Evolutionary conservation across 352 stramenopile genomes (phyloP), one percentile per base, ranked within the genome.

Genomic region (Phytophthora lateralis): DNA sequence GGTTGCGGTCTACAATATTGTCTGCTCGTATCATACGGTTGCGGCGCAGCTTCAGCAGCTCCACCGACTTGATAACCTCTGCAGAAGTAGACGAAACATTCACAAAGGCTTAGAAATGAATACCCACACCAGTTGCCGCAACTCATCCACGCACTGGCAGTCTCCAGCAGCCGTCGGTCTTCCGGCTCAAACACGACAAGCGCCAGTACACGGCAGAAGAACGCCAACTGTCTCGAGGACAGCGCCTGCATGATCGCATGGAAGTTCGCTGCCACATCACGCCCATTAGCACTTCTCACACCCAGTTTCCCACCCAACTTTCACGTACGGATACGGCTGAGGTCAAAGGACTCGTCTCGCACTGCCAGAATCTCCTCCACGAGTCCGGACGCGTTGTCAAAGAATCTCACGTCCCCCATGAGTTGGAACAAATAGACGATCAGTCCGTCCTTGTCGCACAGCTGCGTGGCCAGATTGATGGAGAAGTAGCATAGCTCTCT

Each of bases 171-270:
- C 30, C 96, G 84, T 15, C 96, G 85, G 61, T 98, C 96, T 66
- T 98, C 96, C 1, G 93, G 93, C 61, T 98, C 94, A 75, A 98
- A 98, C 18, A 98, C 80, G 6, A 98, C 80, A 6, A 99, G 77
- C 3, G 93, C 95, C 20, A 99, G 77, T 27, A 98, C 93, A n/a
- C 96, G 89, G 48, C 94, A 98, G 69, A 98, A 98, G 71, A 98
- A 97, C 11, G 95, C 93, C 38, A 98, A 73, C 54, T 98, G 93
- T 11, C 94, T 83, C 30, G 89, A 97, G 8, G 82, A 97, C 49
- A 98, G 88, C 24, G 82, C 84, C 46, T 85, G 67, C 43, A 98
- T 81, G 44, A 98, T 86, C 6, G 75, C 48, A 56, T 98, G 91
- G n/a, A 99, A 84, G 48, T 96, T 80, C 2, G 95, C 89, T 85